Base-by-base conservation (phyloP, 768 basidiomycete species). In the Daedalea quercina region DNA sequence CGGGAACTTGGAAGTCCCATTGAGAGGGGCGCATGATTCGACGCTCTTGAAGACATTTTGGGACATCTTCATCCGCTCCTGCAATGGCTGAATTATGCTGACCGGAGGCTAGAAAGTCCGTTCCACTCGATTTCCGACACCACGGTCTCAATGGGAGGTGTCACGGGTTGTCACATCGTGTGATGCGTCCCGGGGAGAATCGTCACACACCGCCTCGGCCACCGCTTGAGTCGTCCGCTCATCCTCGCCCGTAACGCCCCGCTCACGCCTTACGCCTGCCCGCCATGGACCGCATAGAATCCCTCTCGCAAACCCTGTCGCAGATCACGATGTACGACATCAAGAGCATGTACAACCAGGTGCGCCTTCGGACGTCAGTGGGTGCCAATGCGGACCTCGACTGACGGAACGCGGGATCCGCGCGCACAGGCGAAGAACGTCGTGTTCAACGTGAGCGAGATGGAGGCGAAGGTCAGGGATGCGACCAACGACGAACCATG, bases 401-500 rank as follows among this genome's bases (percentile, higher is more conserved):
- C 50, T 53, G 44, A 50, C 50, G 22, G 37, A 42, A 19, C 41
- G 23, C 31, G 11, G 44, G 7, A 40, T 40, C 4, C 7, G 19
- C 45, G n/a, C 17, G 44, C 20, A 20, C 47, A 94, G 89, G 95
- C 95, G 25, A 95, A 92, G 76, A 96, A 96, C 69, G 84, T 93
- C 55, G 94, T 98, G 19, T 78, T 99, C 61, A 98, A 98, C 71
- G 78, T 97, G 55, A 91, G 87, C 61, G 95, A 97, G 73, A 95
- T 90, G 82, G 95, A 99, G 69, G 89, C 88, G 8, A 98, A 96
- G 72, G 95, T 98, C 17, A 77, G 82, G 57, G 95, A 97, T 55
- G 96, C 95, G 1, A 99, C 96, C 0, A 98, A 97, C 55, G 94
- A 97, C 61, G 96, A 99, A 57, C 87, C 96, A 52, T 99, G 96